These are phyloP conservation scores for Penicillium aurantiogriseum DNA, from an alignment of 2,329 filamentous ascomycete species.

Conservation along the genomic window DNA sequence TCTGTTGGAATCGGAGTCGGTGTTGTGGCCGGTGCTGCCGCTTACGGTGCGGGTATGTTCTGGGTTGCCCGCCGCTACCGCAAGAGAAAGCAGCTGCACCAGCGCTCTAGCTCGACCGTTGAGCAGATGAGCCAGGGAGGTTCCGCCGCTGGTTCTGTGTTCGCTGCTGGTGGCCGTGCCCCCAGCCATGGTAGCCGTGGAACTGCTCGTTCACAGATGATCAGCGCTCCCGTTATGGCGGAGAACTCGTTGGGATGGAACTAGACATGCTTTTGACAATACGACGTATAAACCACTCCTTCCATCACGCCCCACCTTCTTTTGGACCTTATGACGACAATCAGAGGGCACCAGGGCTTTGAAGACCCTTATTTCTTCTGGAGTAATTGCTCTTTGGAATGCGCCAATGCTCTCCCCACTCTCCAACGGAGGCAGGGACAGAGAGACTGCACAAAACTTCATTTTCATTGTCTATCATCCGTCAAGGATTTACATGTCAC, in stretches of 20 bases:
- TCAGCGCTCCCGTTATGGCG: constrained; percentile 85
- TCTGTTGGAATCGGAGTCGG: constrained; percentile 71
- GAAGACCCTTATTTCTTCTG: not conserved
- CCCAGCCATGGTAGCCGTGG: constrained; percentile 66
- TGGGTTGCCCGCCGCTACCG: constrained; percentile 87
- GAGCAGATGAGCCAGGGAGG: constrained; percentile 67
- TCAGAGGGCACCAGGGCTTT: not conserved
- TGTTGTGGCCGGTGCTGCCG: constrained; percentile 72
- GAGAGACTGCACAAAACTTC: constrained; percentile 27
- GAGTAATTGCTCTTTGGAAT: not conserved
- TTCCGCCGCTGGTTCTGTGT: constrained; percentile 38
- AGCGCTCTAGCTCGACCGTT: constrained; percentile 69
- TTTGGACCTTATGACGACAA: constrained; percentile 4
- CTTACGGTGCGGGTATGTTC: constrained; percentile 95
- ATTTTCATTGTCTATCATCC: constrained; percentile 26
- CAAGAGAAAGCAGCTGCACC: constrained; percentile 75
- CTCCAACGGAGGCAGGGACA: constrained; percentile 3
- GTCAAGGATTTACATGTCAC: constrained; percentile 23
- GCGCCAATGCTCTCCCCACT: constrained; percentile 2
- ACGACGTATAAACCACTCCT: constrained; percentile 16
- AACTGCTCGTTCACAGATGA: constrained; percentile 66
- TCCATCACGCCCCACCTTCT: not conserved
- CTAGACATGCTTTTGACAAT: constrained; percentile 49
- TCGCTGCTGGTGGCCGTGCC: constrained; percentile 47
- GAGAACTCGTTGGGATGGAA: constrained; percentile 97